phyloP scores from a whole-genome alignment of 1,284 basidiomycete species.

The Coniophora puteana region DNA sequence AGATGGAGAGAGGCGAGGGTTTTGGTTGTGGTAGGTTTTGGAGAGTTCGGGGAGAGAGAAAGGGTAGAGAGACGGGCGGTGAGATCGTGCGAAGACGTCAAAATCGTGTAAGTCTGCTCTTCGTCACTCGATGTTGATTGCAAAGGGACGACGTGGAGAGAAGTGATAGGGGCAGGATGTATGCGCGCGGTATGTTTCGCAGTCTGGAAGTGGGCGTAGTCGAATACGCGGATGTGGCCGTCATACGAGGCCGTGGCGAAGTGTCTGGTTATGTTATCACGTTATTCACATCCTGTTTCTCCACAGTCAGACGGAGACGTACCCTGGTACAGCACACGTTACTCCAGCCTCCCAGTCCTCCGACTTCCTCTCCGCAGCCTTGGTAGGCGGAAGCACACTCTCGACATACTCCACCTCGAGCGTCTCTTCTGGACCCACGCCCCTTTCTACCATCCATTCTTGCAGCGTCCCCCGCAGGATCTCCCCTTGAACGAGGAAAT shows the following conservation, averaged over 20 bases:
- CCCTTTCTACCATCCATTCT: constrained; percentile 76
- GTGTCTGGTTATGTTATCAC: constrained; percentile 37
- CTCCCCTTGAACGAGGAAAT: constrained; percentile 86
- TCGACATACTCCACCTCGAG: constrained; percentile 95
- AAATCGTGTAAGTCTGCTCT: constrained; percentile 51
- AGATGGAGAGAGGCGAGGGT: constrained; percentile 65
- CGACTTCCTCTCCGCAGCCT: constrained; percentile 77
- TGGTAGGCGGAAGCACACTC: constrained; percentile 86
- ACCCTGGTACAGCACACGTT: constrained; percentile 69
- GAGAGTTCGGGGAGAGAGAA: constrained; percentile 28
- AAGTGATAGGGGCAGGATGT: constrained; percentile 73
- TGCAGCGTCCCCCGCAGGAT: constrained; percentile 73
- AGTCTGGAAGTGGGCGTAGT: constrained; percentile 58
- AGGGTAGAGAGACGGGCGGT: constrained; percentile 64
- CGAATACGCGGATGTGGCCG: constrained; percentile 70
- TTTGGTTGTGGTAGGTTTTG: constrained; percentile 28
- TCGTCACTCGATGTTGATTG: constrained; percentile 18
- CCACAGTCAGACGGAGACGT: constrained; percentile 24
- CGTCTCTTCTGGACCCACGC: constrained; percentile 79
- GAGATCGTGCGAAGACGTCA: constrained; percentile 83
- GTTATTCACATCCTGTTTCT: background rate
- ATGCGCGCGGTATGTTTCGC: constrained; percentile 44
- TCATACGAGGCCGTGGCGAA: constrained; percentile 84
- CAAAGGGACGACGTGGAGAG: constrained; percentile 56
- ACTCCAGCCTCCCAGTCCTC: constrained; percentile 95